These are phyloP conservation scores for Dentipellis sp. DNA, from an alignment of 768 basidiomycete species.

Conservation along the genomic window DNA sequence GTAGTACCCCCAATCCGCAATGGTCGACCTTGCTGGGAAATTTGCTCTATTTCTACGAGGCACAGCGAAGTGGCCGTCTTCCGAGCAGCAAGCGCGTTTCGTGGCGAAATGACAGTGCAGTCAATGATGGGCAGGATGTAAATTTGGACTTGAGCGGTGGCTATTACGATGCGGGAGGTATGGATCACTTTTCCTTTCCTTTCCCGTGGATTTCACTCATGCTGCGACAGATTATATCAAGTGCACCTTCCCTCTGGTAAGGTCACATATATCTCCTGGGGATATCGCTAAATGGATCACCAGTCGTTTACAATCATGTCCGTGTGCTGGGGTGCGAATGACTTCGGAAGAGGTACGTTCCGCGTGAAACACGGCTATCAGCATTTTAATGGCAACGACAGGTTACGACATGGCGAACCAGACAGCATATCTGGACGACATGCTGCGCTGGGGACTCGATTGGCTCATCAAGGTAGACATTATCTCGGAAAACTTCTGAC, in stretches of 20 bases:
- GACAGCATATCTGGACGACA: conserved; percentile 85
- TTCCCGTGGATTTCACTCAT: background rate
- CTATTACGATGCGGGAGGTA: conserved; percentile 90
- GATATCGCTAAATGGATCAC: background rate
- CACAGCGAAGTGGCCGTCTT: conserved; percentile 75
- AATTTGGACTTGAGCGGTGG: conserved; percentile 76
- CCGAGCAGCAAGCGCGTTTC: conserved; percentile 60
- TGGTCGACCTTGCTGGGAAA: conserved; percentile 80
- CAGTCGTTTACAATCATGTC: conserved; percentile 81
- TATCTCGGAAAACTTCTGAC: background rate
- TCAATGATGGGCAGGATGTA: conserved; percentile 69
- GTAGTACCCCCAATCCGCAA: conserved; percentile 52
- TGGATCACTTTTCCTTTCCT: conserved; percentile 8
- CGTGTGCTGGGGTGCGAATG: conserved; percentile 84
- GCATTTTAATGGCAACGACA: conserved; percentile 17
- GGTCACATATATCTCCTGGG: conserved; percentile 9
- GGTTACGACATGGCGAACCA: conserved; percentile 83
- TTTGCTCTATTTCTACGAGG: conserved; percentile 84
- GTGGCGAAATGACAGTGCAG: conserved; percentile 81
- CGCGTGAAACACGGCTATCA: background rate
- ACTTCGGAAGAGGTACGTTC: conserved; percentile 62
- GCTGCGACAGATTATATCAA: conserved; percentile 68
- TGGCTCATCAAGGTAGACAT: conserved; percentile 77
- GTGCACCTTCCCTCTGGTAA: conserved; percentile 74
- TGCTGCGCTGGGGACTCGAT: conserved; percentile 84